A percentile compares a stretch with the other conserved stretches of the same genome.
Conservation (phyloP, 1,284 basidiomycete species). For the Fistulinella staudtii region DNA sequence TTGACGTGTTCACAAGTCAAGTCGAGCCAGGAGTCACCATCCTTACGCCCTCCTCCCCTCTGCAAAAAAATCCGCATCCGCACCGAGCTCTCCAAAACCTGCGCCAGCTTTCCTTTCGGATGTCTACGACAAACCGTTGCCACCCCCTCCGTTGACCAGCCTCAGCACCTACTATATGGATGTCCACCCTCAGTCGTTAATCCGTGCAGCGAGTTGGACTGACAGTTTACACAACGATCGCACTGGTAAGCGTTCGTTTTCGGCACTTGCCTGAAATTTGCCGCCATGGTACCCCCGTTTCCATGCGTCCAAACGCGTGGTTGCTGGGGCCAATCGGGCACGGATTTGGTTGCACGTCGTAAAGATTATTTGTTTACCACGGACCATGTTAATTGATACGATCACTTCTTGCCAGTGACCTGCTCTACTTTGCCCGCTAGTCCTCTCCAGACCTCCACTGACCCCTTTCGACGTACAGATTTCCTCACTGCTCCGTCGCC, state of each 20-base stretch:
- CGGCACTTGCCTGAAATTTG: slow-evolving; percentile 6
- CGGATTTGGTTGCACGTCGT: slow-evolving; percentile 10
- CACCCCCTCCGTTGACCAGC: slow-evolving; percentile 22
- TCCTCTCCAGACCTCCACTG: slow-evolving; percentile 6
- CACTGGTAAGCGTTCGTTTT: slow-evolving; percentile 20
- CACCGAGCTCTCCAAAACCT: slow-evolving; percentile 26
- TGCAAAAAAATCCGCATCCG: slow-evolving; percentile 25
- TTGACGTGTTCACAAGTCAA: too few species aligned
- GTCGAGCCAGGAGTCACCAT: slow-evolving; percentile 13
- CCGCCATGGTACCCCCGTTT: slow-evolving; percentile 20
- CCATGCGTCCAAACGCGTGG: slow-evolving; percentile 12
- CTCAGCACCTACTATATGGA: slow-evolving; percentile 26
- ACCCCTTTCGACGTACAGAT: slow-evolving; percentile 24
- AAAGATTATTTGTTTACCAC: slow-evolving; percentile 27
- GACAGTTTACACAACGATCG: slow-evolving; percentile 1
- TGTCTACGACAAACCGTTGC: slow-evolving; percentile 28
- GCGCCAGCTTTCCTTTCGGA: slow-evolving; percentile 9
- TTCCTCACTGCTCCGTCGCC: slow-evolving; percentile 30
- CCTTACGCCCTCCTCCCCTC: slow-evolving; percentile 23
- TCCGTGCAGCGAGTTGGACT: slow-evolving; percentile 26
- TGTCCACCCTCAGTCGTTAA: slow-evolving; percentile 17
- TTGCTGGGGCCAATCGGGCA: slow-evolving; percentile 10
- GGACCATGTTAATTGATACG: slow-evolving; percentile 19
- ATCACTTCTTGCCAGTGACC: slow-evolving; percentile 5
- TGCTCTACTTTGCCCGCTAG: slow-evolving; percentile 5